Conservation (phyloP, 192 early-diverging fungal species). For the Paraglomus occultum region DNA sequence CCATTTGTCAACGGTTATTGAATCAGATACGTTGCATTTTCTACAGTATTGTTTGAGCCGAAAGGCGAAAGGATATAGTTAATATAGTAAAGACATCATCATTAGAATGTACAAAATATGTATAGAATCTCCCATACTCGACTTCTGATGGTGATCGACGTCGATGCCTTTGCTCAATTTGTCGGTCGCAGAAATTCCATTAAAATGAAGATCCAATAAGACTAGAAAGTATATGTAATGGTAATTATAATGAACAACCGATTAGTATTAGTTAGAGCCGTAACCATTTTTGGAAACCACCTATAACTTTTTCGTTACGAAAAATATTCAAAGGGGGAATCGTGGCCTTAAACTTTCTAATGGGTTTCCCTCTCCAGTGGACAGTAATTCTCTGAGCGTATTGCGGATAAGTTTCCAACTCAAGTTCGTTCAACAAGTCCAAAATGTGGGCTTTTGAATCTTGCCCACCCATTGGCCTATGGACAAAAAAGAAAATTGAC, state of each 20-base stretch:
- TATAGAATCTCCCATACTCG: constrained; percentile 17
- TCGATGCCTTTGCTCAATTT: constrained; percentile 13
- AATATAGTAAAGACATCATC: too few species aligned
- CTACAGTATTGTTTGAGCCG: neutral
- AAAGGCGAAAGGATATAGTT: neutral
- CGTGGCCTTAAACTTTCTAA: constrained; percentile 7
- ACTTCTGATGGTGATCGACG: constrained; percentile 3
- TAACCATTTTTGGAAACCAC: too few species aligned
- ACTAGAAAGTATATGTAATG: neutral
- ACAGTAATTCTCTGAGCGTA: constrained; percentile 7
- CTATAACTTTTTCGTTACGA: neutral
- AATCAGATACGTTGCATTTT: constrained; percentile 8
- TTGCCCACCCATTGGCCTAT: constrained; percentile 29
- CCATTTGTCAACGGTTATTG: constrained; percentile 15
- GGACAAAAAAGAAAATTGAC: constrained; percentile 1
- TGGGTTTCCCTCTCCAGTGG: constrained; percentile 5
- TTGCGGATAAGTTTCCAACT: constrained; percentile 10
- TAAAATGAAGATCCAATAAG: constrained; percentile 28
- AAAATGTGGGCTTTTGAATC: constrained; percentile 23
- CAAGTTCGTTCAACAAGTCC: constrained; percentile 21
- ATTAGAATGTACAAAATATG: too few species aligned
- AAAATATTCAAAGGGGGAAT: constrained; percentile 21
- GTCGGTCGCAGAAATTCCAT: constrained; percentile 17
- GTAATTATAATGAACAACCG: too few species aligned
- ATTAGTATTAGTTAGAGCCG: neutral